These are phyloP conservation scores for Senecio squalidus DNA, from an alignment of 140 eudicot genomes.

Conservation along the genomic window DNA sequence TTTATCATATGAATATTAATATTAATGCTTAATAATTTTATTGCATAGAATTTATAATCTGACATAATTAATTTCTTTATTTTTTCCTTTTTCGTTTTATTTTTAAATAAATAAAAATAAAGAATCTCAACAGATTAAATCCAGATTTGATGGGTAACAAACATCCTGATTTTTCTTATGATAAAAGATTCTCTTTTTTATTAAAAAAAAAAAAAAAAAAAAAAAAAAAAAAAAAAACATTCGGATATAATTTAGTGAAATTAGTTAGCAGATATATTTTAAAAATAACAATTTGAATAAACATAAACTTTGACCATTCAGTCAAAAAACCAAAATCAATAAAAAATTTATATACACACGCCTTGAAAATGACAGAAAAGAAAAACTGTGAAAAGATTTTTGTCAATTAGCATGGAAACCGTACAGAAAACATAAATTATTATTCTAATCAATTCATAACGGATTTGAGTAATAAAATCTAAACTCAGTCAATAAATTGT, in stretches of 20 bases:
- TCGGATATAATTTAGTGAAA: neutral
- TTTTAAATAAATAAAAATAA: neutral
- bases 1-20: too few species aligned
- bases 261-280: neutral
- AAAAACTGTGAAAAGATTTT: neutral
- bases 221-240: neutral
- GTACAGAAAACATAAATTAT: constrained; percentile 22
- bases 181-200: neutral
- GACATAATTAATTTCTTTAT: too few species aligned
- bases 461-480: neutral
- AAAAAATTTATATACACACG: too few species aligned
- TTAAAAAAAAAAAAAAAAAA: too few species aligned
- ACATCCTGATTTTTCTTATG: constrained; percentile 7
- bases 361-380: constrained; percentile 9
- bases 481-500: constrained; percentile 1
- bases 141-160: constrained; percentile 22
- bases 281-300: too few species aligned
- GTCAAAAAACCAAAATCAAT: too few species aligned
- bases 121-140: constrained; percentile 1
- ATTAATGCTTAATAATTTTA: too few species aligned
- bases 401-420: constrained; percentile 36
- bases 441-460: constrained; percentile 23
- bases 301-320: neutral
- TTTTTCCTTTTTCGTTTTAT: too few species aligned
- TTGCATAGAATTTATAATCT: too few species aligned